Percentiles rank a stretch among this genome's conserved stretches.
Conservation (phyloP, 2,329 filamentous ascomycete species). For the Xylaria sp. region DNA sequence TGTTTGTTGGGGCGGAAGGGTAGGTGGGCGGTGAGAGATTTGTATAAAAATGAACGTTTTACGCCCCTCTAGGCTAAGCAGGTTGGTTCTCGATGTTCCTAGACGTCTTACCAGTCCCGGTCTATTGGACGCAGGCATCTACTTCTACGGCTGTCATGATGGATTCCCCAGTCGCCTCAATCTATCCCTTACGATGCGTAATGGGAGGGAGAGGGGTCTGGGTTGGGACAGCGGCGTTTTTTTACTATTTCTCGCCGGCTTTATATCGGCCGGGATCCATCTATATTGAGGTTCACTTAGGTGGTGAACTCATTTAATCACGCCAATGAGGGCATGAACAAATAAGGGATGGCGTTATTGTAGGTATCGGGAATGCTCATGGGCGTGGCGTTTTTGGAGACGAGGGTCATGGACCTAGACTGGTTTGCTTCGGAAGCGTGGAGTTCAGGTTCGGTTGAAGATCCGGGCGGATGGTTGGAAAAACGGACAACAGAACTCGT, state of each 20-base stretch:
- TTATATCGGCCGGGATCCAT: neutral
- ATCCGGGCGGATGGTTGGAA: neutral
- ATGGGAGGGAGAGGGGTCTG: no score
- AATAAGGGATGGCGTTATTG: neutral
- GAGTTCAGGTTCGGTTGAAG: neutral
- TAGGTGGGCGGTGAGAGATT: neutral
- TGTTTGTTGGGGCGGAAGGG: neutral
- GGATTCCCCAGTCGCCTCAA: neutral
- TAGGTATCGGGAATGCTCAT: neutral
- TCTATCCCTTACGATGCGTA: neutral
- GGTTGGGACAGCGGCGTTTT: neutral
- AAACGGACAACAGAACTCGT: neutral
- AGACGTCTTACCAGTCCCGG: neutral
- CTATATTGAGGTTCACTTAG: neutral
- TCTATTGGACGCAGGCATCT: neutral
- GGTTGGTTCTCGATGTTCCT: neutral
- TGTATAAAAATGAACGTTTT: slow-evolving; percentile 31
- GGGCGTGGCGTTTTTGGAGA: neutral
- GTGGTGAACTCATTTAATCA: neutral
- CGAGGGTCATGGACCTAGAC: neutral
- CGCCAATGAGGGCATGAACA: neutral
- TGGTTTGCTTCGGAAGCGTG: slow-evolving; percentile 2
- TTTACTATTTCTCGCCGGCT: no score
- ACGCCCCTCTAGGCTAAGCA: neutral
- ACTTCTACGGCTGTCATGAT: neutral